phyloP scores from a whole-genome alignment of 176 grass and related monocot species.

The Avena eriantha region DNA sequence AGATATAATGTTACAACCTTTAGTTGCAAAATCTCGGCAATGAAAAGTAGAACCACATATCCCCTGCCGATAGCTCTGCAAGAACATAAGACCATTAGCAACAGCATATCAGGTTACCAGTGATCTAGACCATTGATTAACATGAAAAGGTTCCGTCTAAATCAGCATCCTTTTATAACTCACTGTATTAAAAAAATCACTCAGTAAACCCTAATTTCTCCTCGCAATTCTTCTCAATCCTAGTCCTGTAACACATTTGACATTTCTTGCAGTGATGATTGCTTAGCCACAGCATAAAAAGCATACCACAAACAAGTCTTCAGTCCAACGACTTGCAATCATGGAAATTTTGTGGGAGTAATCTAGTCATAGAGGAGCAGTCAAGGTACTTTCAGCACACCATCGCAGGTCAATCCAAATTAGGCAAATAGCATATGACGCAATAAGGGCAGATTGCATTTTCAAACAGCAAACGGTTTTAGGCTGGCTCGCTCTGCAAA shows the following conservation, averaged over 20 bases:
- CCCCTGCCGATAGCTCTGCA: constrained; percentile 71
- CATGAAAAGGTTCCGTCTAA: not conserved
- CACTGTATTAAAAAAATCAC: not conserved
- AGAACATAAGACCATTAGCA: constrained; percentile 40
- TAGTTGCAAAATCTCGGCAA: constrained; percentile 65
- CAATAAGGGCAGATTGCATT: not conserved
- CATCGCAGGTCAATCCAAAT: not conserved
- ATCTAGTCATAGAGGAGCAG: not conserved
- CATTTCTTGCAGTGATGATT: not conserved
- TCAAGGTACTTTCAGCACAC: not conserved
- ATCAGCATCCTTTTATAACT: not conserved
- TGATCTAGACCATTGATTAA: not conserved
- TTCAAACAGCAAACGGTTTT: not conserved
- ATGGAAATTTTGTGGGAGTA: not conserved
- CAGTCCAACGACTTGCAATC: not conserved
- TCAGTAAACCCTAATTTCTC: constrained; percentile 1
- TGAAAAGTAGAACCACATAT: constrained; percentile 64
- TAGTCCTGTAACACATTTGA: not conserved
- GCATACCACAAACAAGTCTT: not conserved
- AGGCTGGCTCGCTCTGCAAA: not conserved
- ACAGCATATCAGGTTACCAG: constrained; percentile 4
- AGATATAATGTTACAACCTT: constrained; percentile 60
- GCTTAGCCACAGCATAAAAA: not conserved
- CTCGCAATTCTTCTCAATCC: not conserved
- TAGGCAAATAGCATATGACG: not conserved